Base-by-base conservation (phyloP, 1,284 basidiomycete species). In the Pseudozyma thailandica region DNA sequence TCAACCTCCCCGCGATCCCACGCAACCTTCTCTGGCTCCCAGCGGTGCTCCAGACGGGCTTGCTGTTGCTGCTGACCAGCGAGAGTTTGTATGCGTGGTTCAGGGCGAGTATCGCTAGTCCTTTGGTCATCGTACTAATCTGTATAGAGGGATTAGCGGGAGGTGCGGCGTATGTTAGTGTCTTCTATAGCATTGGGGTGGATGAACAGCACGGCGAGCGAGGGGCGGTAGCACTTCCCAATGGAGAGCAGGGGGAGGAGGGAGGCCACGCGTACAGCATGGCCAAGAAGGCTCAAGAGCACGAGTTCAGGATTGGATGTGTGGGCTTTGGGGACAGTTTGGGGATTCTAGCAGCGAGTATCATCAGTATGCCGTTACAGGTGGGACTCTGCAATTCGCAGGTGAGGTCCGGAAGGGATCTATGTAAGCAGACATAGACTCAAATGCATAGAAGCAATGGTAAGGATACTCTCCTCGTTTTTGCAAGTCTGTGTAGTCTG, bases 1-100 rank as follows among this genome's bases (percentile, higher is more conserved):
- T 97, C 43, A 92, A 91, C 10, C 78, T 98, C 2, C 93, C 93
- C 0, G 88, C 95, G 0, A 86, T 98, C 6, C 93, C 94, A 0
- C 81, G 85, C 4, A 85, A 83, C 0, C 84, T 92, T 15, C 88
- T 98, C 1, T 86, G 91, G 13, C 78, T 91, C 1, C 93, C 93
- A 1, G 89, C 91, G 0, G 82, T 91, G 27, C 75, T 90, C 1
- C 92, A 94, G 83, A 87, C 86, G 20, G 41, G 85, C 26, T 88
- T 93, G 52, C 85, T 93, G 35, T 58, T 86, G 10, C 82, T 86
- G 1, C 84, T 93, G 41, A 84, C 86, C 6, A 85, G 87, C 28
- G 92, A 93, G 83, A 89, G 74, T 30, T n/a, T 81, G 30, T 74
- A 63, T 42, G 66, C 59, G 0, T 82, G 81, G 81, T 81, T 82